These are phyloP conservation scores for Pseudogymnoascus sp. DNA, from an alignment of 2,329 filamentous ascomycete species.

Conservation along the genomic window DNA sequence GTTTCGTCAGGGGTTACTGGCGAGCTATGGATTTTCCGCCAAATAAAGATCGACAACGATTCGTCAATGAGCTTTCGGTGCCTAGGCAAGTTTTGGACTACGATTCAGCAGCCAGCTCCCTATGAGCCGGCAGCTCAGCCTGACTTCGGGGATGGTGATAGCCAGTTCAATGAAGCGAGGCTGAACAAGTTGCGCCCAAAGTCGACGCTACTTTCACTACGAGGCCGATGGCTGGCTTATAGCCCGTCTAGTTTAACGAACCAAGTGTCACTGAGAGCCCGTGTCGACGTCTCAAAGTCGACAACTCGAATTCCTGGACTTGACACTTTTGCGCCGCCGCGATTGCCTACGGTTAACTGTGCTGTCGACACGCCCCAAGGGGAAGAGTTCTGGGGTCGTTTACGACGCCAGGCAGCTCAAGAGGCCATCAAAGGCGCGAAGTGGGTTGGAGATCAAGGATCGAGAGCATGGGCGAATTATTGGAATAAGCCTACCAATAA, in stretches of 20 bases:
- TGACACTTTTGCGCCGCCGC: constrained; percentile 56
- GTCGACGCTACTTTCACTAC: constrained; percentile 59
- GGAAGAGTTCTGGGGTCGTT: constrained; percentile 65
- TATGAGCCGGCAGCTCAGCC: constrained; percentile 23
- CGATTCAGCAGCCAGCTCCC: constrained; percentile 55
- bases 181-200: background rate
- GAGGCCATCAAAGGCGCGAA: constrained; percentile 66
- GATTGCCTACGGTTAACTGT: constrained; percentile 58
- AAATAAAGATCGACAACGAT: constrained; percentile 37
- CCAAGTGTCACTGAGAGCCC: constrained; percentile 60
- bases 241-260: constrained; percentile 63
- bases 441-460: constrained; percentile 69
- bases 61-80: constrained; percentile 48
- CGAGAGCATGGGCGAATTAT: constrained; percentile 72
- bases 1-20: constrained; percentile 76
- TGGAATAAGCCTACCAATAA: constrained; percentile 51
- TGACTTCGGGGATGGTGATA: constrained; percentile 22
- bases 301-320: constrained; percentile 48
- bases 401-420: constrained; percentile 72
- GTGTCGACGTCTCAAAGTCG: constrained; percentile 46
- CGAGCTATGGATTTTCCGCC: constrained; percentile 72
- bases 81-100: constrained; percentile 87
- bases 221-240: constrained; percentile 68
- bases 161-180: constrained; percentile 34
- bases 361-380: constrained; percentile 64